These are phyloP conservation scores for Penicillium psychrosexuale DNA, from an alignment of 2,329 filamentous ascomycete genomes.

Conservation along the genomic window DNA sequence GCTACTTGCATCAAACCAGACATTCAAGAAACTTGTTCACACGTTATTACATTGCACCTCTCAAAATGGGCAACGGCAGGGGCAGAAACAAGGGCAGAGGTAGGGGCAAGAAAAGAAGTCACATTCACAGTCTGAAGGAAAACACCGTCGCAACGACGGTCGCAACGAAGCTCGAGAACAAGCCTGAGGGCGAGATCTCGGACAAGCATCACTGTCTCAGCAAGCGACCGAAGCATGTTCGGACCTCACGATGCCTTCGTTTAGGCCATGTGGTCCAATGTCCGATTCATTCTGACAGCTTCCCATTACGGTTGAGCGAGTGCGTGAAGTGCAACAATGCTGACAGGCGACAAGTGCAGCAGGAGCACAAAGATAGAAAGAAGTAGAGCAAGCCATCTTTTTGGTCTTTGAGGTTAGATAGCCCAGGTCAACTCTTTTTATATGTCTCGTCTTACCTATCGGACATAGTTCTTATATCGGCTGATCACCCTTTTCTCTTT, in stretches of 20 bases:
- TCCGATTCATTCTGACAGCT: not conserved
- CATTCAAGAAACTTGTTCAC: not conserved
- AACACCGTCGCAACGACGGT: too few species aligned
- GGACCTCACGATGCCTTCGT: not conserved
- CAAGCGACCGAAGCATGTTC: not conserved
- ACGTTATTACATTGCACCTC: rapidly evolving
- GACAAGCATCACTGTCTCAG: not conserved
- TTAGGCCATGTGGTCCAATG: not conserved
- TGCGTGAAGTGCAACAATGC: not conserved
- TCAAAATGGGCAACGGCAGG: not conserved
- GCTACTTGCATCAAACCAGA: not conserved
- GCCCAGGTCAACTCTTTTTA: not conserved
- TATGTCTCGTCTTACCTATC: too few species aligned
- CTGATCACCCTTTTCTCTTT: too few species aligned
- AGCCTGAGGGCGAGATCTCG: not conserved
- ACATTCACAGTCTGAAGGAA: not conserved
- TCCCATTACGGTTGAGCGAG: not conserved
- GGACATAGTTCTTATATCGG: too few species aligned
- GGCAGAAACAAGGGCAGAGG: not conserved
- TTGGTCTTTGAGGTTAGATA: not conserved
- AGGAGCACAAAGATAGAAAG: not conserved
- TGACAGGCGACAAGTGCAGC: not conserved
- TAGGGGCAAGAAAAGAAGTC: not conserved
- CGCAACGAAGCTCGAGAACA: not conserved
- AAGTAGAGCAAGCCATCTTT: not conserved